A percentile compares a stretch with the other conserved stretches of the same genome.
Evolutionary conservation across 73 alveolate species (phyloP).

Genomic region (Uronychia binucleata): DNA sequence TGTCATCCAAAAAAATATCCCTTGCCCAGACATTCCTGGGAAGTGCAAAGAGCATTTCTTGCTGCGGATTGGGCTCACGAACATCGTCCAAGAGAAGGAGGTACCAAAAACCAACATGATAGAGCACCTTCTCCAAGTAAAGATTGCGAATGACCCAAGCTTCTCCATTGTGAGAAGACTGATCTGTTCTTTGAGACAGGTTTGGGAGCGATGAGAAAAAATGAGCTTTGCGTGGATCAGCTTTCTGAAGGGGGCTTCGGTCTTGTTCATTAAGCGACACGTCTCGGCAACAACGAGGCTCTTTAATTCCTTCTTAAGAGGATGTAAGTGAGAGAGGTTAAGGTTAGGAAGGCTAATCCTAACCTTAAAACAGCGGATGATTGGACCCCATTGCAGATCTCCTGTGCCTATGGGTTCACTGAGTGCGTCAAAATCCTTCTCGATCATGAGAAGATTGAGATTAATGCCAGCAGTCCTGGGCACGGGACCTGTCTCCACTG

Average conservation of each 20-base stretch:
- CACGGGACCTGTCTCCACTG: slow-evolving; percentile 45
- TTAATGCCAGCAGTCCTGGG: slow-evolving; percentile 6
- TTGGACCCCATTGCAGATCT: slow-evolving; percentile 48
- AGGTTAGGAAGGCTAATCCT: slow-evolving; percentile 13
- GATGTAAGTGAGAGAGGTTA: slow-evolving; percentile 23
- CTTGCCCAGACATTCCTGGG: neutral
- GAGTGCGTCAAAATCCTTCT: slow-evolving; percentile 31
- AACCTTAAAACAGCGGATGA: slow-evolving; percentile 4
- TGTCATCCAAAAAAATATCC: too few relatives aligned
- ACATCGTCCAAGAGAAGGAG: neutral
- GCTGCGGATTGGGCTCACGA: neutral
- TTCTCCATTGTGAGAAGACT: neutral
- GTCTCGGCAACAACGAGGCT: slow-evolving; percentile 23
- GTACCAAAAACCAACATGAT: neutral
- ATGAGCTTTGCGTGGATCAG: neutral
- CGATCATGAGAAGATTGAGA: slow-evolving; percentile 24
- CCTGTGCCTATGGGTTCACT: slow-evolving; percentile 35
- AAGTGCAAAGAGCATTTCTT: neutral
- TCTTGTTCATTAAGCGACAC: slow-evolving; percentile 35
- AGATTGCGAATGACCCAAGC: neutral
- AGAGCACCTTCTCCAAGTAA: neutral
- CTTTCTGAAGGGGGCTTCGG: slow-evolving; percentile 23
- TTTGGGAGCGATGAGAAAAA: neutral
- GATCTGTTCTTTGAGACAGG: neutral
- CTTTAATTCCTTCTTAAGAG: slow-evolving; percentile 28